phyloP scores from a whole-genome alignment of 2,329 filamentous ascomycete genomes.

The Fusarium subglutinans region DNA sequence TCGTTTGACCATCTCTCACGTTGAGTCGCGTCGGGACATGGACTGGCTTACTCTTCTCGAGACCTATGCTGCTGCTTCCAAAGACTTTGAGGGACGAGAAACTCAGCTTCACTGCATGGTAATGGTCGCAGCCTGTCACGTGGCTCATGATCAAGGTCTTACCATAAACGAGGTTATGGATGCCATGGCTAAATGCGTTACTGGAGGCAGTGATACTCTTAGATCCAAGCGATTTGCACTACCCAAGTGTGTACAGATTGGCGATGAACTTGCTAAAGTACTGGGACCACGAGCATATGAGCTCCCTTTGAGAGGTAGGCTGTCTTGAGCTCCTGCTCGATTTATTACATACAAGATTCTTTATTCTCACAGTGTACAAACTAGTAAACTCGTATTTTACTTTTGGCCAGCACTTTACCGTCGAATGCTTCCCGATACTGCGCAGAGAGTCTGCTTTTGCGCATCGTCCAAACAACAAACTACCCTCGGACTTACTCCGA shows the following conservation, averaged over 20 bases:
- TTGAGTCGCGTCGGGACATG: conserved; percentile 34
- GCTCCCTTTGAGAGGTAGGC: conserved; percentile 40
- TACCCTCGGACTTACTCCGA: conserved; percentile 36
- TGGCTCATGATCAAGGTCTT: conserved; percentile 36
- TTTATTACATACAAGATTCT: conserved; percentile 10
- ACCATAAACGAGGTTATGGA: conserved; percentile 32
- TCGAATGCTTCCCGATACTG: conserved; percentile 39
- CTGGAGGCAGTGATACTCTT: conserved; percentile 39
- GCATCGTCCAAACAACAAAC: conserved; percentile 33
- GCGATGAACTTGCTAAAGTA: conserved; percentile 38
- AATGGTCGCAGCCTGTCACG: conserved; percentile 40
- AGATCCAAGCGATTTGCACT: conserved; percentile 41
- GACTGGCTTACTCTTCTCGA: conserved; percentile 39
- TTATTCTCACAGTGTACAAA: conserved; percentile 19
- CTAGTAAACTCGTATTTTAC: conserved; percentile 42
- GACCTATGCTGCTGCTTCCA: conserved; percentile 36
- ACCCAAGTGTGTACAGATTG: conserved; percentile 42
- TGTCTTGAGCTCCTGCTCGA: conserved; percentile 1
- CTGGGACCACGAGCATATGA: conserved; percentile 39
- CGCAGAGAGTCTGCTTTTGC: conserved; percentile 36
- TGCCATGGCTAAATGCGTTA: conserved; percentile 40
- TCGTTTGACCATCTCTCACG: conserved; percentile 34
- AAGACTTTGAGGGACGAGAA: conserved; percentile 37
- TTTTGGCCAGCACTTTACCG: conserved; percentile 41
- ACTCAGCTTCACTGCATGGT: conserved; percentile 41